phyloP scores from a whole-genome alignment of 495 filamentous ascomycete species.

The Penicillium macrosclerotiorum region DNA sequence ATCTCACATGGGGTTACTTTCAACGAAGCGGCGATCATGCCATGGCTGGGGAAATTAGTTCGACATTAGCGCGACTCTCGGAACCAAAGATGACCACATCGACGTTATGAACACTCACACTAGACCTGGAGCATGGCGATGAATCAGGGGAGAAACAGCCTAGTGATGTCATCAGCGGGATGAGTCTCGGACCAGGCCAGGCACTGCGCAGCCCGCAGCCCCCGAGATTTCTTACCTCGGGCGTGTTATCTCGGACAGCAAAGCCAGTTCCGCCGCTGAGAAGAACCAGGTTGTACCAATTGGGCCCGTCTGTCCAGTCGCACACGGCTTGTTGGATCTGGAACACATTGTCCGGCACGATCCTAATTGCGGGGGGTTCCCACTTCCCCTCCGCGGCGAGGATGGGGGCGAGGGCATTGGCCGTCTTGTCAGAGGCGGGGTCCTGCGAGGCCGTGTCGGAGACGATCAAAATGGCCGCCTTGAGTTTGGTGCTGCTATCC shows the following conservation, averaged over 20 bases:
- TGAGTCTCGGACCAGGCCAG: background rate
- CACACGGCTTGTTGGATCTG: slow-evolving; percentile 72
- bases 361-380: slow-evolving; percentile 63
- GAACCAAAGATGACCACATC: background rate
- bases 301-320: slow-evolving; percentile 62
- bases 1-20: slow-evolving; percentile 83
- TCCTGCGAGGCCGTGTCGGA: slow-evolving; percentile 90
- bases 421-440: slow-evolving; percentile 73
- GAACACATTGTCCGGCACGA: slow-evolving; percentile 75
- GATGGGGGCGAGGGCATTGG: slow-evolving; percentile 59
- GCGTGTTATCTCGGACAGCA: slow-evolving; percentile 81
- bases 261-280: slow-evolving; percentile 95
- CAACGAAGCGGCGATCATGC: slow-evolving; percentile 85
- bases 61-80: slow-evolving; percentile 17
- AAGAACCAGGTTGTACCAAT: slow-evolving; percentile 71
- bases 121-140: slow-evolving; percentile 84
- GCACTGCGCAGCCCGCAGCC: no score
- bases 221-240: slow-evolving; percentile 61
- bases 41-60: slow-evolving; percentile 59
- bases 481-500: slow-evolving; percentile 21
- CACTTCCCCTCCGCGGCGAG: slow-evolving; percentile 70
- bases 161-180: slow-evolving; percentile 36
- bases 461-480: slow-evolving; percentile 74
- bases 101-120: slow-evolving; percentile 59
- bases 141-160: slow-evolving; percentile 78